Conservation (phyloP, 2,329 filamentous ascomycete species). For the Onygenales sp. region DNA sequence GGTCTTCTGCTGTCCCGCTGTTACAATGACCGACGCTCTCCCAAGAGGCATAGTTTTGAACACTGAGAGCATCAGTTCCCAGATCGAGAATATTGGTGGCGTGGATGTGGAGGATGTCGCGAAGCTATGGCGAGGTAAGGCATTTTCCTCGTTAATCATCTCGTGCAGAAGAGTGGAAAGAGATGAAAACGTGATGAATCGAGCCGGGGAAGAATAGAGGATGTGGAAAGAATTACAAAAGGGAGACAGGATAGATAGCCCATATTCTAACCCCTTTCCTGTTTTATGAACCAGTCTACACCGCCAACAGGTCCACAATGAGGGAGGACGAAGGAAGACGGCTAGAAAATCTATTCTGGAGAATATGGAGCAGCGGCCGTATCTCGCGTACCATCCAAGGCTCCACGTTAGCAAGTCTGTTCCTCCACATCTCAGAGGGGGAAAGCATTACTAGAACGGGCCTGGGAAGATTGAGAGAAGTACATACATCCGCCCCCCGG, state of each 20-base stretch:
- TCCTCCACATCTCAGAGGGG: slow-evolving; percentile 34
- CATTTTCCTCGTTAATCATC: slow-evolving; percentile 4
- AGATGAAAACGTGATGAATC: not conserved
- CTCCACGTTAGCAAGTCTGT: slow-evolving; percentile 32
- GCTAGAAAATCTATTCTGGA: slow-evolving; percentile 46
- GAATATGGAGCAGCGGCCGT: slow-evolving; percentile 37
- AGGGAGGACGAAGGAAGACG: slow-evolving; percentile 32
- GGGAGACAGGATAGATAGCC: not conserved
- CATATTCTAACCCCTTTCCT: slow-evolving; percentile 1
- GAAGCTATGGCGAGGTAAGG: slow-evolving; percentile 41
- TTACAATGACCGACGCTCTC: slow-evolving; percentile 29
- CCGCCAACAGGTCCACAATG: slow-evolving; percentile 34
- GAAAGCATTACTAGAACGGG: slow-evolving; percentile 13
- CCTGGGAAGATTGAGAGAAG: slow-evolving; percentile 10
- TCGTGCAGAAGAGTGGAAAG: not conserved
- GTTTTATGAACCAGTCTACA: slow-evolving; percentile 31
- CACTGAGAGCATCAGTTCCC: slow-evolving; percentile 26
- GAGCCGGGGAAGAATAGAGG: not conserved
- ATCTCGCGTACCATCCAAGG: slow-evolving; percentile 29
- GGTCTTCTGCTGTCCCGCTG: not conserved
- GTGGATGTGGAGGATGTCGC: slow-evolving; percentile 33
- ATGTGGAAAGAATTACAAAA: not conserved
- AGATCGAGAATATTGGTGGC: slow-evolving; percentile 26
- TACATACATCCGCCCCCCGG: not conserved
- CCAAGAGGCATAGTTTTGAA: slow-evolving; percentile 32